Evolutionary conservation across 2,329 filamentous ascomycete genomes (phyloP), one percentile per base, ranked within the genome.

Genomic region (Nannizziopsis barbatae): DNA sequence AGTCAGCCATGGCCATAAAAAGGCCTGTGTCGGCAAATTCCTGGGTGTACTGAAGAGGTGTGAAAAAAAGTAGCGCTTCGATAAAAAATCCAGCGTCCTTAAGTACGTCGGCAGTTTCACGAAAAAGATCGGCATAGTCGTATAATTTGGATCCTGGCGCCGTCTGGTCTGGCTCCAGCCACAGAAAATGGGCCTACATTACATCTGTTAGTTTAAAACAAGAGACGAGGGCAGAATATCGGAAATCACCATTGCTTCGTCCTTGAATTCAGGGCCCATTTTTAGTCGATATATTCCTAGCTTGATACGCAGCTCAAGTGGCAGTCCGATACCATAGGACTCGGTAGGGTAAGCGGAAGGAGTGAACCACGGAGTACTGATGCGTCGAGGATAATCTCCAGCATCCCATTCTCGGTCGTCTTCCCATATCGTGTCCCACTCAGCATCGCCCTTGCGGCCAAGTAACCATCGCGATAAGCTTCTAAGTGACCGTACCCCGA

Each of bases 331-430:
- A 0, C 86, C 88, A 62, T 95, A 95, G 0, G 75, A 69, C 5
- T 74, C 70, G 3, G 67, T 59, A 1, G 75, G 70, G 60, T 78
- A 79, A 39, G 65, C 66, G 2, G 68, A 73, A 3, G 74, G 69
- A 7, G 72, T 65, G 61, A 84, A 95, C 1, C 75, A 75, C 1
- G 75, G 64, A 4, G 85, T 74, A 50, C 74, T 65, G 1, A 71
- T 63, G 50, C 89, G 80, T 52, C 92, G 72, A 10, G 76, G 81
- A 15, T 75, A 72, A 59, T 87, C 79, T 39, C 81, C 75, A 4
- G 76, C 66, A 62, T 98, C 92, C 79, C 88, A 98, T 66, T 98
- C 92, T 49, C 88, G 76, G 62, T 95, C 88, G 61, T 95, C 86
- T 4, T 77, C 72, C 27, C 75, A 71, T 54, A 76, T 73, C 7